These are phyloP conservation scores for Nepenthes alata DNA, from an alignment of 179 eudicot species.

Conservation along the genomic window DNA sequence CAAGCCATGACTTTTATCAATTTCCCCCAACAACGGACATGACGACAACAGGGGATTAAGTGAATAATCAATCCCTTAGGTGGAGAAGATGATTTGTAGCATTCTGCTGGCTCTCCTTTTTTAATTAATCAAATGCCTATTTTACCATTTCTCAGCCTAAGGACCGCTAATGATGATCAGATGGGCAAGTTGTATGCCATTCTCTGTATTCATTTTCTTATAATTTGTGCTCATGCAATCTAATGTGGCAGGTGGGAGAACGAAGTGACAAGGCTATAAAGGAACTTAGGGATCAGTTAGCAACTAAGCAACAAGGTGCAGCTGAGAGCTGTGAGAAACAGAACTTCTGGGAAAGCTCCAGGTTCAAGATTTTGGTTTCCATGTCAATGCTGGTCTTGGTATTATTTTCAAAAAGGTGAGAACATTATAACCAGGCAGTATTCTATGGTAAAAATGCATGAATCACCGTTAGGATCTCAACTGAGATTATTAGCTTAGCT, in stretches of 20 bases:
- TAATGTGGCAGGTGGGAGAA: slow-evolving; percentile 55
- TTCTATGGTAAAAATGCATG: not conserved
- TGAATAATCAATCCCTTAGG: no score
- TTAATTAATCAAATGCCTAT: no score
- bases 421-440: not conserved
- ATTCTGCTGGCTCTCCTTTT: no score
- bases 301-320: slow-evolving; percentile 29
- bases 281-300: slow-evolving; percentile 66
- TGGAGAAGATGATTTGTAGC: no score
- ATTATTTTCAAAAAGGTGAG: slow-evolving; percentile 69
- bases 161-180: no score
- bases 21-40: no score
- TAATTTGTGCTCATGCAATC: not conserved
- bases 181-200: not conserved
- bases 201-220: not conserved
- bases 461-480: not conserved
- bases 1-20: no score
- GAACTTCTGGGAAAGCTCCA: slow-evolving; percentile 72
- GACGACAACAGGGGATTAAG: no score
- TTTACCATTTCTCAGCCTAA: no score
- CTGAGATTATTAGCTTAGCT: no score
- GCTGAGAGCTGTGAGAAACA: slow-evolving; percentile 23
- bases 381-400: slow-evolving; percentile 85
- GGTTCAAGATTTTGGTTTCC: slow-evolving; percentile 67
- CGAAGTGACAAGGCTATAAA: slow-evolving; percentile 78